Evolutionary conservation across 306 rosid genomes (phyloP).

Genomic region (barrel medic (Medicago truncatula)): DNA sequence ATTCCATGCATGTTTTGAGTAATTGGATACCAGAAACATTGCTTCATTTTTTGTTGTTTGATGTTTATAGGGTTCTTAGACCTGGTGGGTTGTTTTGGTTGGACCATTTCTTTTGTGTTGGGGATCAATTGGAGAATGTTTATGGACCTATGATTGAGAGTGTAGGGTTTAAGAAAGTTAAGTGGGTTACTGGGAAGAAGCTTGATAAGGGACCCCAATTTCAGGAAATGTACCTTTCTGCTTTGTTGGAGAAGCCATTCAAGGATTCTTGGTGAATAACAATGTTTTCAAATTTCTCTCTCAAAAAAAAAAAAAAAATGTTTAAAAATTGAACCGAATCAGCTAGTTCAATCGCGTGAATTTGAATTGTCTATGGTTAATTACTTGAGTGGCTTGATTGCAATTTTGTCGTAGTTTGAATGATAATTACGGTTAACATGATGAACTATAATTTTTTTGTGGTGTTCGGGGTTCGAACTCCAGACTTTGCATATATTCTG

Average conservation of each 20-base stretch:
- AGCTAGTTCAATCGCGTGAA: not conserved
- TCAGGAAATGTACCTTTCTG: conserved; percentile 54
- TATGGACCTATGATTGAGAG: conserved; percentile 55
- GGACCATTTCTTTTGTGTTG: conserved; percentile 59
- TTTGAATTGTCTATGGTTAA: too few relatives aligned
- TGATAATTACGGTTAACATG: too few relatives aligned
- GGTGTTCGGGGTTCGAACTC: too few relatives aligned
- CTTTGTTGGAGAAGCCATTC: conserved; percentile 59
- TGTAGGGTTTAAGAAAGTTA: conserved; percentile 51
- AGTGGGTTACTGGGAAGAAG: conserved; percentile 57
- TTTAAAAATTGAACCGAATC: not conserved
- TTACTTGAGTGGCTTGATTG: not conserved
- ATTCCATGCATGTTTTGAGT: conserved; percentile 59
- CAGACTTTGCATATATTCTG: too few relatives aligned
- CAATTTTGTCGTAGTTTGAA: too few relatives aligned
- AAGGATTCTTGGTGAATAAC: conserved; percentile 41
- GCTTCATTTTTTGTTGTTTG: conserved; percentile 49
- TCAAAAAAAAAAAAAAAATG: too few relatives aligned
- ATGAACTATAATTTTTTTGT: too few relatives aligned
- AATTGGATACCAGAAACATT: conserved; percentile 47
- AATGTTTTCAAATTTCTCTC: not conserved
- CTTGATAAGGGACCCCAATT: conserved; percentile 47
- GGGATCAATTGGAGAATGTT: conserved; percentile 42
- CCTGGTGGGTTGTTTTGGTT: conserved; percentile 63
- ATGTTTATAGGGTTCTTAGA: conserved; percentile 52